Base-by-base conservation (phyloP, 139 green algal genomes). In the Mesotaenium endlicherianum region DNA sequence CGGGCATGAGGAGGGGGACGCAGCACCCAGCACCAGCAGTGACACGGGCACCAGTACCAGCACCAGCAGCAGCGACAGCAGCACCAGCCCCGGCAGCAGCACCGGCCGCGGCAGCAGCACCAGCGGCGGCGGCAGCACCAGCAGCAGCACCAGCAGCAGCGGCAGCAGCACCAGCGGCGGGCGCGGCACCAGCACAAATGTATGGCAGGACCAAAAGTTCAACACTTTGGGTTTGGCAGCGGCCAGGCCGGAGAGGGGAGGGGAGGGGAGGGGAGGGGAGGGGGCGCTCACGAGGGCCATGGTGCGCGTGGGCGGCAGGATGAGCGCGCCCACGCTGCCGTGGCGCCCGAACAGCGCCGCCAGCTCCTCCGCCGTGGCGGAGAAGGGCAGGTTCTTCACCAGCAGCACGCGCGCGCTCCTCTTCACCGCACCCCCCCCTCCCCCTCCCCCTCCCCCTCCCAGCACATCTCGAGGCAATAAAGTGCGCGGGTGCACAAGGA, bases 361-460 rank as follows among this genome's bases (percentile, higher is more conserved):
- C 30, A 92, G 43, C 58, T 92, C 89, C 31, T 95, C 94, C 14
- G 91, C 87, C 75, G 92, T 86, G 17, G 89, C 89, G 14, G 90
- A 77, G 86, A 94, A 98, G 0, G 96, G 96, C 91, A 99, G 81
- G 86, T 99, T 99, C 93, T 99, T 99, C 6, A 98, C 90, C 6
- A 99, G 87, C 44, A 99, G 87, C 26, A 87, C 88, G 2, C 64
- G 91, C 64, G 84, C 41, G 60, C 83, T 94, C 70, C 96, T 93
- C 8, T 75, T 45, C 26, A 81, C 34, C 38, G 17, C 58, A 0
- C 11, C 47, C 11, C 0, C 57, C 6, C 57, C 70, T n/a, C 77
- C 83, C 26, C 38, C 59, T 20, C 0, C 59, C 30, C 59, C 59
- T 40, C 2, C 58, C 59, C 47, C 47, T 57, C 11, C 47, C 47